Evolutionary conservation across 2,329 filamentous ascomycete species (phyloP), one percentile per base, ranked within the genome.

Genomic region (Pyricularia pennisetigena): DNA sequence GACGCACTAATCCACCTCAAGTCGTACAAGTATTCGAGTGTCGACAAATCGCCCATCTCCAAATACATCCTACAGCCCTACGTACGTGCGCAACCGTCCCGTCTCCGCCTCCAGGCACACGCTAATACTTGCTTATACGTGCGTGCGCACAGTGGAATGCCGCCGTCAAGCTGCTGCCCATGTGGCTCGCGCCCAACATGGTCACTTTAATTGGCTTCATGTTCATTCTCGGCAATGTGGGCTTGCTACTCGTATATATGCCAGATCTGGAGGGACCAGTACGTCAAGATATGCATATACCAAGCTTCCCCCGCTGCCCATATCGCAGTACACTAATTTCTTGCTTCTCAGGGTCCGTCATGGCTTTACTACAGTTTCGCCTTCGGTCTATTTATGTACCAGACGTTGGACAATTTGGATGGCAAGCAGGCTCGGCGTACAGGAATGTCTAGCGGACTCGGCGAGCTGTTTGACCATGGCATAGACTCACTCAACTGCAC

Each of bases 401-500:
- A 95, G 73, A 99, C 95, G 16, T 94, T 99, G 90, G 95, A 99
- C 82, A 99, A 99, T 78, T 90, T 98, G 71, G 95, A 99, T 78
- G 95, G 95, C 73, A 99, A 99, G 81, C 95, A 99, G 82, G 95
- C 95, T 69, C 87, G 95, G 71, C 86, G 95, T 74, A 99, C 95
- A 4, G 94, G 94, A 67, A 97, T 94, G 4, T 98, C 94, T 32
- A 97, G 93, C 77, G 93, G 93, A 0, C 85, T 99, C 29, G 95
- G 95, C 73, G 95, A 99, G 80, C 88, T 99, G 16, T 99, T 99
- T 80, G 95, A 99, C 80, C 95, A 99, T 81, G 95, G 95, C 72
- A 98, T 99, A 79, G 95, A 99, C 80, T 97, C 93, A 30, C 82
- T 99, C 71, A 99, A 99, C 82, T 99, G 95, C 82, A 97, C 95